Percentiles rank a stretch among this genome's conserved stretches.
These are phyloP conservation scores for Linderniella brevidens DNA, from an alignment of 257 asterid species.

Conservation along the genomic window DNA sequence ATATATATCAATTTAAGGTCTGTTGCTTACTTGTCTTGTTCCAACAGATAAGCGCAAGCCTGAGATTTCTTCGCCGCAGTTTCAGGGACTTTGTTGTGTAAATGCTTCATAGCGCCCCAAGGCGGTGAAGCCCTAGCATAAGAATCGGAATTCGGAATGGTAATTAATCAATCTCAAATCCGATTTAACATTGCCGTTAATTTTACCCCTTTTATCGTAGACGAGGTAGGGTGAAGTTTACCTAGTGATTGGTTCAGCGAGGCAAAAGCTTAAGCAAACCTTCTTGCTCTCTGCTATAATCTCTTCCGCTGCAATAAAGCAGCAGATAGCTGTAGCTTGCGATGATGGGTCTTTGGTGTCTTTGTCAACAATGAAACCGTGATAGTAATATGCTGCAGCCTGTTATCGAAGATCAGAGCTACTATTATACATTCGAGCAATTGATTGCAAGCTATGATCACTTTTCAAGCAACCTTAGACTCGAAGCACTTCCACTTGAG, in stretches of 20 bases:
- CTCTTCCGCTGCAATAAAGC: slow-evolving; percentile 67
- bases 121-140: slow-evolving; percentile 45
- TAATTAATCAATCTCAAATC: no score
- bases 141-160: background rate
- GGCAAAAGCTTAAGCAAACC: slow-evolving; percentile 65
- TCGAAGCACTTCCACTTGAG: slow-evolving; percentile 75
- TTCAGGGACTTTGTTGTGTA: slow-evolving; percentile 69
- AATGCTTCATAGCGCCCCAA: slow-evolving; percentile 73
- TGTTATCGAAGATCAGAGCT: no score
- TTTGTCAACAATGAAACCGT: slow-evolving; percentile 55
- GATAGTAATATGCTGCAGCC: slow-evolving; percentile 88
- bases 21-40: slow-evolving; percentile 43
- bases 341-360: slow-evolving; percentile 37
- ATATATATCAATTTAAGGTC: background rate
- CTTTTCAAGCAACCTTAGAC: slow-evolving; percentile 38
- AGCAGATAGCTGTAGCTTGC: slow-evolving; percentile 43
- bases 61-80: slow-evolving; percentile 57
- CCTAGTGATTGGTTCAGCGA: slow-evolving; percentile 72
- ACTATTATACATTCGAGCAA: background rate
- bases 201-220: no score
- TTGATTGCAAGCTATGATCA: background rate
- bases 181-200: no score
- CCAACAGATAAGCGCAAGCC: slow-evolving; percentile 55
- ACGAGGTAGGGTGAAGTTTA: slow-evolving; percentile 1
- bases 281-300: slow-evolving; percentile 57